Percentiles rank a stretch among this genome's conserved stretches.
These are phyloP conservation scores for Aspergillus pseudoglaucus DNA, from an alignment of 2,329 filamentous ascomycete species.

Conservation along the genomic window DNA sequence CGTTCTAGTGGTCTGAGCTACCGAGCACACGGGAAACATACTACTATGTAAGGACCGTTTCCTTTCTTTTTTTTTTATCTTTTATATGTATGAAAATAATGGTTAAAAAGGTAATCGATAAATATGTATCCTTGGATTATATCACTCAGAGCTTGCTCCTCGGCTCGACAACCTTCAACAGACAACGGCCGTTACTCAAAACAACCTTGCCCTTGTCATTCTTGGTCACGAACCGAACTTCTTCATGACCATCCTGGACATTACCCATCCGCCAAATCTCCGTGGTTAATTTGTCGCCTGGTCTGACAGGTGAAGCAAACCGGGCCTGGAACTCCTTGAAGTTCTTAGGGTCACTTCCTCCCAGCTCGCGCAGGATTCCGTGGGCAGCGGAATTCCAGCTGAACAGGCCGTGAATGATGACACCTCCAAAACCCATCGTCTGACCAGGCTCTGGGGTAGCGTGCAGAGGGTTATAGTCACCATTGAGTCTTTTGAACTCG, in stretches of 20 bases:
- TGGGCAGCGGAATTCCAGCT: constrained; percentile 77
- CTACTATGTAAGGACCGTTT: too few relatives aligned
- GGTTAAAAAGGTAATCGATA: background rate
- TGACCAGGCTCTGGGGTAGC: constrained; percentile 75
- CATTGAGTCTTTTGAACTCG: constrained; percentile 60
- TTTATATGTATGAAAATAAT: background rate
- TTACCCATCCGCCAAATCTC: constrained; percentile 75
- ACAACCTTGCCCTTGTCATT: constrained; percentile 78
- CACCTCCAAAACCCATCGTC: constrained; percentile 86
- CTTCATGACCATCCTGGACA: constrained; percentile 60
- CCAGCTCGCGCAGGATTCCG: constrained; percentile 64
- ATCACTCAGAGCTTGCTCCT: constrained; percentile 57
- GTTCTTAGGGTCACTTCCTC: constrained; percentile 70
- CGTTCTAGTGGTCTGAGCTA: too few relatives aligned
- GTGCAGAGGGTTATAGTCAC: constrained; percentile 91
- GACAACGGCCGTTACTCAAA: constrained; percentile 75
- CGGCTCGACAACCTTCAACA: constrained; percentile 59
- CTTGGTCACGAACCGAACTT: constrained; percentile 71
- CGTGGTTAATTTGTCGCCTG: constrained; percentile 73
- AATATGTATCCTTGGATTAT: background rate
- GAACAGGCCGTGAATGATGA: constrained; percentile 84
- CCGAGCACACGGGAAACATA: too few relatives aligned
- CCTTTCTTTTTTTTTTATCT: too few relatives aligned
- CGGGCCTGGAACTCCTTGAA: constrained; percentile 83
- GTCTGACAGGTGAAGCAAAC: constrained; percentile 77